phyloP scores from a whole-genome alignment of 2,329 filamentous ascomycete species.

The Botryotinia calthae region DNA sequence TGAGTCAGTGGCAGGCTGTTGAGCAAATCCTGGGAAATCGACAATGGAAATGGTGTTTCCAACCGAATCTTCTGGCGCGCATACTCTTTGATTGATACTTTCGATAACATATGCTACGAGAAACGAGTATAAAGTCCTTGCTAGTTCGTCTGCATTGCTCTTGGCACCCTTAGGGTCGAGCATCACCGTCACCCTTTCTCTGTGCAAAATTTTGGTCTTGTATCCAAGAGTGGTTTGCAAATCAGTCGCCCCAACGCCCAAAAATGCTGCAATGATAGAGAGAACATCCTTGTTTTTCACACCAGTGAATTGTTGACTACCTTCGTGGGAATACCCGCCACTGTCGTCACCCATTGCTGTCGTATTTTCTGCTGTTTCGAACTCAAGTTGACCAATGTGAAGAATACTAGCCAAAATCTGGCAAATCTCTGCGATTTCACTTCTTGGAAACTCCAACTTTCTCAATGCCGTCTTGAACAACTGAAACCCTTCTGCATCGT shows the following conservation, averaged over 20 bases:
- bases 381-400: conserved; percentile 97
- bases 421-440: conserved; percentile 95
- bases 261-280: conserved; percentile 84
- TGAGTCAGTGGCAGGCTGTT: conserved; percentile 79
- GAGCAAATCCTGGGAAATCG: conserved; percentile 93
- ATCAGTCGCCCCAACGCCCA: conserved; percentile 77
- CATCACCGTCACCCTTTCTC: conserved; percentile 98
- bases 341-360: conserved; percentile 82
- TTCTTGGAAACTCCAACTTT: conserved; percentile 89
- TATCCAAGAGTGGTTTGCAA: conserved; percentile 88
- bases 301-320: conserved; percentile 77
- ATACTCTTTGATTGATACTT: conserved; percentile 84
- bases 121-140: conserved; percentile 88
- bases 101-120: conserved; percentile 94
- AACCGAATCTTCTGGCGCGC: conserved; percentile 81
- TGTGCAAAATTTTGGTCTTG: conserved; percentile 94
- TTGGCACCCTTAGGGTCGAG: conserved; percentile 87
- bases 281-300: conserved; percentile 94
- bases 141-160: conserved; percentile 89
- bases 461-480: conserved; percentile 95
- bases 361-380: conserved; percentile 77
- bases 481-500: conserved; percentile 92
- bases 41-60: conserved; percentile 93
- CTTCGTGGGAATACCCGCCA: conserved; percentile 93
- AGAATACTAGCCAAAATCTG: conserved; percentile 90